A percentile compares a stretch with the other conserved stretches of the same genome.
Evolutionary conservation across 2,329 filamentous ascomycete species (phyloP).

Genomic region (Ceratocystis variospora): DNA sequence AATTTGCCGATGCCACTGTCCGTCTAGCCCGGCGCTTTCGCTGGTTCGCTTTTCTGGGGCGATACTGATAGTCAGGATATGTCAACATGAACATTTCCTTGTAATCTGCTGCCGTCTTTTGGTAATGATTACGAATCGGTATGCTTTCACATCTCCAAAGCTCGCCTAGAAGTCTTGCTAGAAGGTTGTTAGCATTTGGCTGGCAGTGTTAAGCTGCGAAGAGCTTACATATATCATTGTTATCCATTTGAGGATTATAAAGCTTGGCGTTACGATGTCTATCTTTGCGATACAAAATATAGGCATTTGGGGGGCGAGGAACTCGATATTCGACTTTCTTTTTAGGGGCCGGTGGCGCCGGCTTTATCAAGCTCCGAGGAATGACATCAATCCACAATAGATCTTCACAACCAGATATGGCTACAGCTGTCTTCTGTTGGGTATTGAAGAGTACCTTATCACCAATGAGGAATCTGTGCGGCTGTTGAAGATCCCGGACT

Average conservation of each 20-base stretch:
- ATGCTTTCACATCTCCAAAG: conserved; percentile 2
- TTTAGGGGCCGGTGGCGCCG: background rate
- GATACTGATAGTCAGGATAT: conserved; percentile 13
- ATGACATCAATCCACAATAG: background rate
- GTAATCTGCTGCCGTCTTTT: background rate
- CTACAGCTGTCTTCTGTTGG: background rate
- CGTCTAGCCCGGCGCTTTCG: conserved; percentile 6
- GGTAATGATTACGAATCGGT: background rate
- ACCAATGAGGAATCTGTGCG: conserved; percentile 8
- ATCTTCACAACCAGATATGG: conserved; percentile 5
- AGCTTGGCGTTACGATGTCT: conserved; percentile 6
- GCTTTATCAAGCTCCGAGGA: background rate
- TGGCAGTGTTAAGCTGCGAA: background rate
- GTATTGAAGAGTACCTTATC: background rate
- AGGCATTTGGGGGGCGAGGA: conserved; percentile 14
- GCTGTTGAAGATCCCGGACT: conserved; percentile 1
- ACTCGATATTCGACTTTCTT: background rate
- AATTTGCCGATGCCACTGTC: background rate
- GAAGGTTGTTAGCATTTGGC: background rate
- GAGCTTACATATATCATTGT: conserved; percentile 16
- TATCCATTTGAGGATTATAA: conserved; percentile 1
- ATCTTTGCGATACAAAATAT: conserved; percentile 15
- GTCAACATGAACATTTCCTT: conserved; percentile 12
- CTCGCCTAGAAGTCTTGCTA: conserved; percentile 7
- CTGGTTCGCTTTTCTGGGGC: conserved; percentile 6